Conservation (phyloP, 129 eudicot genomes). For the Flaveria linearis region DNA sequence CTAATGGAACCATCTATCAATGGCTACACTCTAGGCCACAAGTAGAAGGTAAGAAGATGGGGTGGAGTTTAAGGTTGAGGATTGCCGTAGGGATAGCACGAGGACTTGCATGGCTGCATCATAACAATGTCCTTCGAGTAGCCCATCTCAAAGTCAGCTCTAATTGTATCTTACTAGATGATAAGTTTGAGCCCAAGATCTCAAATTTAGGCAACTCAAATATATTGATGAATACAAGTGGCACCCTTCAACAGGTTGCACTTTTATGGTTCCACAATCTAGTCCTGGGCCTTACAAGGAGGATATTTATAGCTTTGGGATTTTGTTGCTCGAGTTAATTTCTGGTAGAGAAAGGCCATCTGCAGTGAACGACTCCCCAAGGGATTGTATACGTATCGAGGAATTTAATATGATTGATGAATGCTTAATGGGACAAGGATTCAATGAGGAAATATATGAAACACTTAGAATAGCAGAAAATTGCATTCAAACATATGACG, state of each 20-base stretch:
- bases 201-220: constrained; percentile 45
- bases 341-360: constrained; percentile 43
- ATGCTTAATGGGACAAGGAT: constrained; percentile 24
- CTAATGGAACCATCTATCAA: constrained; percentile 53
- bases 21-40: constrained; percentile 36
- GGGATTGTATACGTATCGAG: not conserved
- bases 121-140: constrained; percentile 35
- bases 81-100: constrained; percentile 48
- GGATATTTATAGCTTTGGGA: constrained; percentile 76
- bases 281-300: constrained; percentile 67
- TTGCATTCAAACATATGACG: constrained; percentile 19
- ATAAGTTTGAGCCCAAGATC: constrained; percentile 49
- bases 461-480: constrained; percentile 21
- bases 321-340: constrained; percentile 67
- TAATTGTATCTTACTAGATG: constrained; percentile 46
- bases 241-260: constrained; percentile 17
- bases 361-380: not conserved
- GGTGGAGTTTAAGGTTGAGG: constrained; percentile 48
- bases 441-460: constrained; percentile 29
- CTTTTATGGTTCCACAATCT: constrained; percentile 35
- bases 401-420: constrained; percentile 19
- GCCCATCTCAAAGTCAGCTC: constrained; percentile 50
- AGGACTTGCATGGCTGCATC: constrained; percentile 60
- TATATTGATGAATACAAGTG: constrained; percentile 38
- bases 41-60: constrained; percentile 23